phyloP scores from a whole-genome alignment of 202 grass and related monocot species.

The Thinopyrum obtusiflorum region DNA sequence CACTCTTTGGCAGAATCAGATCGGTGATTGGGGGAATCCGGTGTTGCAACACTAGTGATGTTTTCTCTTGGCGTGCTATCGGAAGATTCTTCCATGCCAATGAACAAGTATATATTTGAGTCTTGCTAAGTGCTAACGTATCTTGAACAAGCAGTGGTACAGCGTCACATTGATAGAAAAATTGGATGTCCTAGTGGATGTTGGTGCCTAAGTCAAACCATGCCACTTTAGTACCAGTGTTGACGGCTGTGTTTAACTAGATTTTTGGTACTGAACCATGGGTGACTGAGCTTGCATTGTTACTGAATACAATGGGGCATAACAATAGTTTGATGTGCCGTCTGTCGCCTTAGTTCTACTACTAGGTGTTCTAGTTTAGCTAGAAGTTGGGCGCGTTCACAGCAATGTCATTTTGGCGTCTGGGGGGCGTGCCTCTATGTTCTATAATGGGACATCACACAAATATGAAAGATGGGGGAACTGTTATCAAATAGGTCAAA shows the following conservation, averaged over 20 bases:
- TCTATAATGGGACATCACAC: not conserved
- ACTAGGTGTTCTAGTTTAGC: not conserved
- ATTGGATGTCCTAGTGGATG: not conserved
- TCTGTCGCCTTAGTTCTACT: not conserved
- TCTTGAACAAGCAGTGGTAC: not conserved
- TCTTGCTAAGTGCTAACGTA: not conserved
- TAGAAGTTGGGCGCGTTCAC: not conserved
- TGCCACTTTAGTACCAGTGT: not conserved
- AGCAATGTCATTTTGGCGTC: not conserved
- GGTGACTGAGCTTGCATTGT: slow-evolving; percentile 8
- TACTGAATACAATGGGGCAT: not conserved
- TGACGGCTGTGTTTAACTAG: not conserved
- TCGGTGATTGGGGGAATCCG: not conserved
- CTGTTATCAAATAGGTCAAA: slow-evolving; percentile 5
- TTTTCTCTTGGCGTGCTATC: not conserved
- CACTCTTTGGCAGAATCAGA: not conserved
- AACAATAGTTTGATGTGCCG: not conserved
- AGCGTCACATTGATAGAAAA: not conserved
- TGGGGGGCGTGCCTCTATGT: not conserved
- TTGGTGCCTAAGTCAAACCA: not conserved
- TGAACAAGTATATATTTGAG: not conserved
- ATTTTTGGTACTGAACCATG: slow-evolving; percentile 5
- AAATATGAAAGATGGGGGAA: not conserved
- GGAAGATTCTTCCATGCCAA: not conserved
- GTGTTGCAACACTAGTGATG: not conserved